Evolutionary conservation across 768 basidiomycete genomes (phyloP), one percentile per base, ranked within the genome.

Genomic region (Tulasnella sp.): DNA sequence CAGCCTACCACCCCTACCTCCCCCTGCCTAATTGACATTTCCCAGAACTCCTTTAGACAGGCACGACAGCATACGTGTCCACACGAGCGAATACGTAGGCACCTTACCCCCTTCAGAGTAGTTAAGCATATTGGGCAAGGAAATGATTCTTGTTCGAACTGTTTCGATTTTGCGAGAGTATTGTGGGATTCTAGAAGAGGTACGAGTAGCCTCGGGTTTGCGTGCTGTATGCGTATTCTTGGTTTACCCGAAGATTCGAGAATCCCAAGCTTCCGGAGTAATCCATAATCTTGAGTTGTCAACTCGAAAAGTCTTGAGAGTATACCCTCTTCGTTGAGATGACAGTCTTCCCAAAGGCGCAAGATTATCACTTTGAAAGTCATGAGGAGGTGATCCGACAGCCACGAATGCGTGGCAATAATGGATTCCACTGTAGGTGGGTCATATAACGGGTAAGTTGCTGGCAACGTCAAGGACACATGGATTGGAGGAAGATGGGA

Each of bases 21-120:
- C 5, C 90, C 90, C 61, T 92, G 88, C 42, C 66, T 67, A 47
- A 95, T 83, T 57, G 81, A 83, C 44, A 89, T 62, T 37, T 73
- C 71, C 89, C 89, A 95, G 62, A 84, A 91, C 45, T 83, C 80
- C 46, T 71, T 70, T 24, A 93, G 64, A 61, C 90, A 93, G 6
- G 72, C 63, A n/a, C 77, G 75, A 62, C 90, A 93, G 63, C 90
- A 92, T 10, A 90, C 73, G 63, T 92, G 90, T 1, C 65, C 64
- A 60, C 89, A 92, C 2, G 68, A 61, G 43, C 58, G 45, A 92
- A 68, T 15, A 55, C 75, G 71, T 13, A 90, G 59, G 61, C 88
- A 90, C 57, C 76, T 75, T 12, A 75, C 71, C 37, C 90, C 90
- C 61, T 87, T 90, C 53, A 77, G 66, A 12, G 75, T 72, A 31